Evolutionary conservation across 176 grass and related monocot genomes (phyloP).

Genomic region (Poa pratensis): DNA sequence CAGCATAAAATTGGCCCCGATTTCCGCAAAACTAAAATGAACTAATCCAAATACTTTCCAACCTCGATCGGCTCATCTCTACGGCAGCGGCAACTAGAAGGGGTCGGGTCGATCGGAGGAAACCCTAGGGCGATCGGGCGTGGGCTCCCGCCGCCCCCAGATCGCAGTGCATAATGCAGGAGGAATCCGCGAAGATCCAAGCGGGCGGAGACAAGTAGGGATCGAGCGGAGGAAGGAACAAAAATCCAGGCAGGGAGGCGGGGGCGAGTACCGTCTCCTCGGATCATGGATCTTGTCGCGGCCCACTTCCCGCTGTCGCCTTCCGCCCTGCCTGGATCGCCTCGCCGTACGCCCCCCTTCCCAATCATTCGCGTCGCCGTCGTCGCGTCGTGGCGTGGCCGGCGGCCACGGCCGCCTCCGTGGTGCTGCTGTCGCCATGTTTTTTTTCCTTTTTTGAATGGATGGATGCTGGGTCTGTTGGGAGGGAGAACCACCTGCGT

Average conservation of each 20-base stretch:
- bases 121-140: conserved; percentile 4
- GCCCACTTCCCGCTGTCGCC: conserved; percentile 44
- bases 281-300: conserved; percentile 64
- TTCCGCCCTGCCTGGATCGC: conserved; percentile 29
- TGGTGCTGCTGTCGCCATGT: neutral
- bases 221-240: conserved; percentile 24
- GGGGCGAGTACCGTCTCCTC: conserved; percentile 47
- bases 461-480: neutral
- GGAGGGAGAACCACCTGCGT: conserved; percentile 30
- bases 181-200: conserved; percentile 56
- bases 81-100: neutral
- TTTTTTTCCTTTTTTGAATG: neutral
- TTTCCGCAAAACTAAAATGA: neutral
- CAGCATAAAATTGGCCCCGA: conserved; percentile 11
- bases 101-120: neutral
- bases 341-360: conserved; percentile 16
- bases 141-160: neutral
- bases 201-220: conserved; percentile 41
- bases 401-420: conserved; percentile 16
- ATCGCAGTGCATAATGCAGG: conserved; percentile 20
- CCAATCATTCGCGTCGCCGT: conserved; percentile 46
- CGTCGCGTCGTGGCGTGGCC: neutral
- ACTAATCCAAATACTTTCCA: neutral
- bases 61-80: conserved; percentile 11
- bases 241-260: conserved; percentile 51